A percentile compares a stretch with the other conserved stretches of the same genome.
phyloP scores from a whole-genome alignment of 352 stramenopile species.

The Globisporangium iwayamae region DNA sequence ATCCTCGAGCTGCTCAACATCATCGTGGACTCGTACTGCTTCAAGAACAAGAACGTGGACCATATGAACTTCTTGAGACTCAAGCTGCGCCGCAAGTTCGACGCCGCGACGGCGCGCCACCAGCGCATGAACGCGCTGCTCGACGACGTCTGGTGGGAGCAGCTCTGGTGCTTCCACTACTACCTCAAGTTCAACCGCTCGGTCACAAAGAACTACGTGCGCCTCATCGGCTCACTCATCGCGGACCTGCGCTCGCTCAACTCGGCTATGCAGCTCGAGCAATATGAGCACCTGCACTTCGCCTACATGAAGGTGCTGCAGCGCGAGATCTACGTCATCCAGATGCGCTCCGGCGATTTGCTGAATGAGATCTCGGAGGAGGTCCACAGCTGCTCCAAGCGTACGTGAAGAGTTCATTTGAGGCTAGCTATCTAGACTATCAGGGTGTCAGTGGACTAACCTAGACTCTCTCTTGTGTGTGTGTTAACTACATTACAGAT shows the following conservation, averaged over 20 bases:
- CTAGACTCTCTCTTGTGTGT: conserved; percentile 4
- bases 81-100: conserved; percentile 74
- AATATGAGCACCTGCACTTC: conserved; percentile 70
- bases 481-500: conserved; percentile 17
- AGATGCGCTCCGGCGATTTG: conserved; percentile 57
- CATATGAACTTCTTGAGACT: conserved; percentile 80
- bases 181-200: conserved; percentile 71
- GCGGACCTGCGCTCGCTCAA: conserved; percentile 64
- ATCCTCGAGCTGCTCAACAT: conserved; percentile 75
- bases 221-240: conserved; percentile 60
- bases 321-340: conserved; percentile 78
- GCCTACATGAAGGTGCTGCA: conserved; percentile 77
- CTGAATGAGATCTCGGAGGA: conserved; percentile 67
- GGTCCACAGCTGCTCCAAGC: conserved; percentile 43
- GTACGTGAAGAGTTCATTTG: conserved; percentile 22
- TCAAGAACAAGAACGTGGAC: conserved; percentile 85
- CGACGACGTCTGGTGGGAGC: conserved; percentile 81
- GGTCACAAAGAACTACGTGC: conserved; percentile 63
- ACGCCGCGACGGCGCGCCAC: conserved; percentile 40
- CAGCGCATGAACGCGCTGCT: conserved; percentile 57
- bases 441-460: background rate
- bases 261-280: conserved; percentile 76
- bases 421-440: background rate
- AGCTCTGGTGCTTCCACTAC: conserved; percentile 65
- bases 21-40: conserved; percentile 84